Base-by-base conservation (phyloP, 768 basidiomycete genomes). In the Auricularia sp. region DNA sequence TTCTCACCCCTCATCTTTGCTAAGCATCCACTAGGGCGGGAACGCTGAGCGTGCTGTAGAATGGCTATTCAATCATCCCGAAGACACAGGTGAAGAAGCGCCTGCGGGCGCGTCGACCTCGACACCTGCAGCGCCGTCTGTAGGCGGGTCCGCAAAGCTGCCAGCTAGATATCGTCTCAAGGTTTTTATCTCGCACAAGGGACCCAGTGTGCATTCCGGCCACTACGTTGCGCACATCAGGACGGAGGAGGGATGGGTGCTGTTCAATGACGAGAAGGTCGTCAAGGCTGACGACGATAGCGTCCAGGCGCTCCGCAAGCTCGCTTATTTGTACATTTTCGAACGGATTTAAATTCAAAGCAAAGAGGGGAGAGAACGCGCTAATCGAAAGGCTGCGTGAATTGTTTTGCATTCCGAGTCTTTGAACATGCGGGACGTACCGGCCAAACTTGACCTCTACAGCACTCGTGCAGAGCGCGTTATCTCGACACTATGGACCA, bases 211-310 rank as follows among this genome's bases (percentile, higher is more conserved):
- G 33, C 96, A 98, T 72, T 96, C 93, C 0, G 95, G 89, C 0
- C 95, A 93, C 70, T 96, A 97, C 70, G 91, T 95, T 12, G 91
- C 91, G 33, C 91, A 95, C 71, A 81, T 92, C 36, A 77, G 81
- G 62, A 71, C 73, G 4, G 83, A 77, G 39, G 83, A 80, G 23
- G 79, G 80, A 10, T 96, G 96, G 93, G 88, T 95, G 64, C 74
- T 98, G 70, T 97, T 94, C 74, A 97, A 98, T 70, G 96, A 98
- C 72, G 93, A 95, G 77, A 96, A 94, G 77, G 94, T 95, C 3
- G 94, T 97, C 10, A 86, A 83, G 74, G 94, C 94, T 3, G 92
- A 96, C 71, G 79, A 74, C 65, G 84, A 88, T 73, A 92, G 91
- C 71, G 90, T 95, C 35, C 80, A 74, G n/a, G 84, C 85, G 64